These are phyloP conservation scores for Botrytis fragariae DNA, from an alignment of 2,329 filamentous ascomycete species.

Conservation along the genomic window DNA sequence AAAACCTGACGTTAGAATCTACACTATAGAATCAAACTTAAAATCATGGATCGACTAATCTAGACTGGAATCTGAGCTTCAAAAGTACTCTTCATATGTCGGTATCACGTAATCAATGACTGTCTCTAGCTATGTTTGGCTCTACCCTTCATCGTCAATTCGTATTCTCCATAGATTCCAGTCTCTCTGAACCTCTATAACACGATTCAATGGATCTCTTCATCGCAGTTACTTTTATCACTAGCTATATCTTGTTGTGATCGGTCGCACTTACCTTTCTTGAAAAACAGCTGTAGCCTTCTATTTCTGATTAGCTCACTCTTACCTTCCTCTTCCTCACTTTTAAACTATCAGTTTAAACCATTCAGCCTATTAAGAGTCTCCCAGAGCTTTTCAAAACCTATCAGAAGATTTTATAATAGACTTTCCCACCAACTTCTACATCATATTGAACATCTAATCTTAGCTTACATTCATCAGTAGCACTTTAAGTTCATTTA, in stretches of 20 bases:
- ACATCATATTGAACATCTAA: background rate
- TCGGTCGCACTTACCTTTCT: background rate
- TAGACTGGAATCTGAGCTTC: background rate
- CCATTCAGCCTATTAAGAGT: background rate
- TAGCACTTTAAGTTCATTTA: background rate
- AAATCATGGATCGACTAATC: background rate
- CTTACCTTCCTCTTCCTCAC: background rate
- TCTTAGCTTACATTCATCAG: background rate
- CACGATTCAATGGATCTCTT: background rate
- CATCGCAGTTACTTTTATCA: background rate
- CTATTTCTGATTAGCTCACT: background rate
- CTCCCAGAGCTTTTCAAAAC: background rate
- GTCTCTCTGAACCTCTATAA: background rate
- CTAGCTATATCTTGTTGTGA: background rate
- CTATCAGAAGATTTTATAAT: background rate
- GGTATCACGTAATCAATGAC: background rate
- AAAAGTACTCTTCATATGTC: background rate
- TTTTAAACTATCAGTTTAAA: background rate
- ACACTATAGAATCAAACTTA: background rate
- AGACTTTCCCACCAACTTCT: fast-evolving
- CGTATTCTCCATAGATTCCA: background rate
- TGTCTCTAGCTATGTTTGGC: background rate
- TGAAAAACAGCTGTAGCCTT: background rate
- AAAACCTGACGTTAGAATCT: background rate
- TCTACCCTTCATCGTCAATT: background rate